phyloP scores from a whole-genome alignment of 176 grass and related monocot species.

The Aechmea fasciata region DNA sequence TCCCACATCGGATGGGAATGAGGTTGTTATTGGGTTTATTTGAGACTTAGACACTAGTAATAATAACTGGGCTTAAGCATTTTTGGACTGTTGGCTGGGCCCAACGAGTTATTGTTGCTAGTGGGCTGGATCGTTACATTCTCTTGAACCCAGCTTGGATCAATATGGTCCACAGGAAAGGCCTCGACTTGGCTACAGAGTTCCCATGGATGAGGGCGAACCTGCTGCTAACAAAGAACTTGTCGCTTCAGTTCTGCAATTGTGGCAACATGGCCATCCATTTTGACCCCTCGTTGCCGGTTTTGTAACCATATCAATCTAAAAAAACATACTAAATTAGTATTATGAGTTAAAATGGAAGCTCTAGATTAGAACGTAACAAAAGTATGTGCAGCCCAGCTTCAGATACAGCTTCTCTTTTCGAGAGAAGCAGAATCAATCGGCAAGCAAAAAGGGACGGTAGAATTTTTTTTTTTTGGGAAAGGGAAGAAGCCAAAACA shows the following conservation, averaged over 20 bases:
- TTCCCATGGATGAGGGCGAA: slow-evolving; percentile 97
- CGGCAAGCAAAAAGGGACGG: too few species aligned
- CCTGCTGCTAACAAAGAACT: slow-evolving; percentile 97
- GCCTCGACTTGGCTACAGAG: slow-evolving; percentile 93
- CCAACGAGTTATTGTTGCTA: too few species aligned
- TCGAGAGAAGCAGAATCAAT: too few species aligned
- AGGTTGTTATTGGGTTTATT: too few species aligned
- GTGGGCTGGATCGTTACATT: too few species aligned
- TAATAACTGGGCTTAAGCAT: too few species aligned
- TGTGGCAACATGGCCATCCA: slow-evolving; percentile 93
- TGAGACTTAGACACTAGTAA: too few species aligned
- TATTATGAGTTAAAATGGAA: neutral
- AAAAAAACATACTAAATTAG: slow-evolving; percentile 10
- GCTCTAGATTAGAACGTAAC: neutral
- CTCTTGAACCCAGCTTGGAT: slow-evolving; percentile 63
- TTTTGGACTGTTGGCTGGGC: too few species aligned
- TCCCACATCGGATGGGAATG: too few species aligned
- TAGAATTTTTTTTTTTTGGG: too few species aligned
- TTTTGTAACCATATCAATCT: slow-evolving; percentile 97
- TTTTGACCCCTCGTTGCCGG: slow-evolving; percentile 84
- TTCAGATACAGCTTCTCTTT: too few species aligned
- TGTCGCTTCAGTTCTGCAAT: slow-evolving; percentile 87
- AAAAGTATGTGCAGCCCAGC: neutral
- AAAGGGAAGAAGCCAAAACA: too few species aligned
- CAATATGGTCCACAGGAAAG: slow-evolving; percentile 67